Conservation (phyloP, 2,329 filamentous ascomycete genomes). For the Botrytis medusae region DNA sequence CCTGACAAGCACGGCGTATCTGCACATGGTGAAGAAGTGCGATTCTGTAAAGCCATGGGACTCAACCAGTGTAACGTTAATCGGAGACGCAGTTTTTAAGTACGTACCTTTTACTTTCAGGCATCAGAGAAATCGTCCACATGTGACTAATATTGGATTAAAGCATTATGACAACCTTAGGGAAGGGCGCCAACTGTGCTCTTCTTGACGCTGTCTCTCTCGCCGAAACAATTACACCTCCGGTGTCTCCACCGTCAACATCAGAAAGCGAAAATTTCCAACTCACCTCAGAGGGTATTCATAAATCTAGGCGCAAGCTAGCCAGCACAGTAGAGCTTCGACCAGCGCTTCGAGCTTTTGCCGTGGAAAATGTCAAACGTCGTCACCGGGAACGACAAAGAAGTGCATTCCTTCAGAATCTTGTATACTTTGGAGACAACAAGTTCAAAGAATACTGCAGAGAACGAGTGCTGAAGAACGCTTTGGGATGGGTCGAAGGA, state of each 20-base stretch:
- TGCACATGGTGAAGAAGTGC: slow-evolving; percentile 31
- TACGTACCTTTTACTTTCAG: slow-evolving; percentile 17
- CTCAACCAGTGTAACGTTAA: slow-evolving; percentile 30
- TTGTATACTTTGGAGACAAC: slow-evolving; percentile 35
- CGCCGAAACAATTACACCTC: slow-evolving; percentile 26
- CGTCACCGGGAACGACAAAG: slow-evolving; percentile 32
- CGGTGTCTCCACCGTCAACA: not conserved
- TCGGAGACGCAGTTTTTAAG: slow-evolving; percentile 37
- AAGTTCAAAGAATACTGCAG: slow-evolving; percentile 32
- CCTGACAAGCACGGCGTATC: slow-evolving; percentile 29
- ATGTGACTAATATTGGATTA: slow-evolving; percentile 14
- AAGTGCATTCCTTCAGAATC: slow-evolving; percentile 32
- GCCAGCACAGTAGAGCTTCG: slow-evolving; percentile 11
- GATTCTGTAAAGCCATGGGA: slow-evolving; percentile 33
- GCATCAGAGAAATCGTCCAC: not conserved
- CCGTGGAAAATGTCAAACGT: slow-evolving; percentile 33
- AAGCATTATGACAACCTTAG: slow-evolving; percentile 36
- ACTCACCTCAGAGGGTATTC: not conserved
- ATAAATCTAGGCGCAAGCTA: not conserved
- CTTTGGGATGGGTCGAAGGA: slow-evolving; percentile 31
- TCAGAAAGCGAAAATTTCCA: not conserved
- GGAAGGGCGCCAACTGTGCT: slow-evolving; percentile 37
- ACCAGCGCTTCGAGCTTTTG: slow-evolving; percentile 25
- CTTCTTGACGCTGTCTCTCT: slow-evolving; percentile 36
- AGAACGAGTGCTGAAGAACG: slow-evolving; percentile 31